Base-by-base conservation (phyloP, 768 basidiomycete genomes). In the Auriscalpium orientale region DNA sequence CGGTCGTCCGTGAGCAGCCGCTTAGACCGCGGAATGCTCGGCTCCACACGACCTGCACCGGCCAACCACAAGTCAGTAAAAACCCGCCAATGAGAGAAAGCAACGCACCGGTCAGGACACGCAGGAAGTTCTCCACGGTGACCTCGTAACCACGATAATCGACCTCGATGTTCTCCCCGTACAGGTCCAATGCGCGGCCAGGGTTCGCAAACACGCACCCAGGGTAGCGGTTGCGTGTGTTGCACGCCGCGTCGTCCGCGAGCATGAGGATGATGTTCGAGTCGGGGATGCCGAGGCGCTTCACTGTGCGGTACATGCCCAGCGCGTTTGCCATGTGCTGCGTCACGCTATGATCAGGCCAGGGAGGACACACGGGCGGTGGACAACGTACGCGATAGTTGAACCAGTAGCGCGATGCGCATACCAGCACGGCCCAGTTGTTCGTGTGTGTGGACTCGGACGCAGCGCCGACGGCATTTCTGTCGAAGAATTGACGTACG, bases 261-360 rank as follows among this genome's bases (percentile, higher is more conserved):
- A 99, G 81, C 97, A 98, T 98, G 53, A 99, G 85, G 70, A 99
- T 95, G 68, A 99, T 98, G 64, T 98, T 95, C 11, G 91, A 94
- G 74, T 99, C 97, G 18, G 97, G 95, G 57, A 99, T 97, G 13
- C 97, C 97, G 10, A 99, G 82, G 8, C 95, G 87, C 68, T 99
- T 98, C 54, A 99, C 93, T 1, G 95, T 98, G 56, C 97, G 91
- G 67, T 98, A 98, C 91, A 99, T 98, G 67, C 94, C 95, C 21
- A 99, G 79, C 1, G 95, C 90, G 71, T 98, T 99, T 9, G 97
- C 85, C 93, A 98, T 98, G 69, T 98, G 97, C 94, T 98, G 62
- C 18, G 37, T 2, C 18, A 52, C 7, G 20, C 10, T 12, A 13
- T 57, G 21, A 49, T 55, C 53, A 28, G 35, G 28, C 33, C 12